Evolutionary conservation across 2,329 filamentous ascomycete genomes (phyloP), one percentile per base, ranked within the genome.

Genomic region (Pseudogymnoascus sp.): DNA sequence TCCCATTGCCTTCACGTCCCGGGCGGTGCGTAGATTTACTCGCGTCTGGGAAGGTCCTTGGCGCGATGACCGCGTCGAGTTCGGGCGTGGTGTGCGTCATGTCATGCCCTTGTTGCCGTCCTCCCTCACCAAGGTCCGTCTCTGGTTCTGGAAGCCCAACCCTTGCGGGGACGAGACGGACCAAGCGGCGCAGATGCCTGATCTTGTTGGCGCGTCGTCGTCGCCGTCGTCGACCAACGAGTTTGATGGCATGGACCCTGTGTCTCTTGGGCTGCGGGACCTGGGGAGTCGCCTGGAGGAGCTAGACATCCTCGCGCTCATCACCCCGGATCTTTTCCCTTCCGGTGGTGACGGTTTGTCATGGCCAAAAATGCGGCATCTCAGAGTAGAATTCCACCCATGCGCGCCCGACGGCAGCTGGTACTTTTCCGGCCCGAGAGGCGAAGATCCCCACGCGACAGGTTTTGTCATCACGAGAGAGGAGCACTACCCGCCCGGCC

Each of bases 341-440:
- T 63, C 65, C n/a, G 9, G 53, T 35, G 53, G 53, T 60, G 53
- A 35, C 19, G 36, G 63, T 13, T 62, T 67, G 42, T 50, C 10
- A 40, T 68, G 65, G 66, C 62, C 65, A 47, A 60, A 33, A 59
- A 67, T 67, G 66, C 61, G 61, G 61, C 67, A 62, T 33, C 63
- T 68, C 21, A 50, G 61, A 10, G 66, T 68, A 38, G 67, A 69
- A 64, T 67, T 68, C 57, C 65, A 69, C 61, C 67, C 64, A 26
- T 68, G 66, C 53, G 35, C 61, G 42, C 68, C 67, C 13, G 63
- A 68, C 33, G 68, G 68, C 17, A 66, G 38, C 59, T 69, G 67
- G 68, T 69, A 69, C 64, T 69, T 69, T 60, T 63, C 63, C 35
- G 67, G 66, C 31, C 68, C 65, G 40, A 60, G 64, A 36, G 64